A percentile compares a stretch with the other conserved stretches of the same genome.
Evolutionary conservation across 306 rosid species (phyloP).

Genomic region (Herpetospermum pedunculosum): DNA sequence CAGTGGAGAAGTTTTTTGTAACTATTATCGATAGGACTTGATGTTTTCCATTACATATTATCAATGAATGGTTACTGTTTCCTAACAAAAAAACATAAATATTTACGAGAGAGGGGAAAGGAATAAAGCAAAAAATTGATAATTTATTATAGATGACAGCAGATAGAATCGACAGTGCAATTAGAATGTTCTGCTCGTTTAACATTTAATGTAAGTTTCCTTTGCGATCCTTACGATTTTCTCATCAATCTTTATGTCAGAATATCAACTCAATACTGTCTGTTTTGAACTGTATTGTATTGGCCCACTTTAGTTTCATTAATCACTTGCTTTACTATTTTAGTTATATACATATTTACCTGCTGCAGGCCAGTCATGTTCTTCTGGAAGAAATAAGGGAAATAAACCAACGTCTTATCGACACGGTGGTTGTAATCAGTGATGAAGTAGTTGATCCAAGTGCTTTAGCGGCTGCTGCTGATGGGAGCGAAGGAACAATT

Average conservation of each 20-base stretch:
- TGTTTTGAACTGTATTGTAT: not conserved
- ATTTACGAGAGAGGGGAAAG: not conserved
- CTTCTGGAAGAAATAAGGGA: conserved; percentile 80
- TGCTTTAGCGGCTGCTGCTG: conserved; percentile 47
- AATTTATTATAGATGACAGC: not conserved
- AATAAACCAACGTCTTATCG: conserved; percentile 70
- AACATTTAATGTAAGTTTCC: not conserved
- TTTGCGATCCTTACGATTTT: not conserved
- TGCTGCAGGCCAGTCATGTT: conserved; percentile 65
- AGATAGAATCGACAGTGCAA: not conserved
- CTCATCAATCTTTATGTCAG: not conserved
- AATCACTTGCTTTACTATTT: not conserved
- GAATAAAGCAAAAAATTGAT: not conserved
- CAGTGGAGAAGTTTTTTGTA: too few species aligned
- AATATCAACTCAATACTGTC: not conserved
- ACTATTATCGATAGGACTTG: too few species aligned
- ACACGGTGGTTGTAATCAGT: conserved; percentile 67
- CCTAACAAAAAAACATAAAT: too few species aligned
- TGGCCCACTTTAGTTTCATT: not conserved
- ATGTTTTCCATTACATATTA: too few species aligned
- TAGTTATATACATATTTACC: not conserved
- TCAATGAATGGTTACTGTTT: too few species aligned
- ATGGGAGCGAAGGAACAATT: conserved; percentile 64
- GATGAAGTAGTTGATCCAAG: conserved; percentile 65
- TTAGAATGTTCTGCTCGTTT: not conserved